These are phyloP conservation scores for Xylariaceae sp. DNA, from an alignment of 2,329 filamentous ascomycete genomes.

Conservation along the genomic window DNA sequence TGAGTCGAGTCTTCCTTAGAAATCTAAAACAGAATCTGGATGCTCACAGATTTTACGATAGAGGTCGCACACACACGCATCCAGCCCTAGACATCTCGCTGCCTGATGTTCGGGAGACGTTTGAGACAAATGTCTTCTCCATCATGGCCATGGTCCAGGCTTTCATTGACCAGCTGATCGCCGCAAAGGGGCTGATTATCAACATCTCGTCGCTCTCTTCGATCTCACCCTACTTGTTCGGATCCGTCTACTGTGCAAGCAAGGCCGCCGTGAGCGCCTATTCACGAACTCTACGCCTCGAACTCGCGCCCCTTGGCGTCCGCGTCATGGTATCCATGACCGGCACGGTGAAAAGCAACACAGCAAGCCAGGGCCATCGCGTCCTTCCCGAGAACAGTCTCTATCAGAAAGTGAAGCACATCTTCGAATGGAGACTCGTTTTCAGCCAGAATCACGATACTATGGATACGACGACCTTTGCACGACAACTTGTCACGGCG, in stretches of 20 bases:
- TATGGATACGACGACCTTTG: conserved; percentile 41
- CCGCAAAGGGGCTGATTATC: conserved; percentile 47
- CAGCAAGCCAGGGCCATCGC: conserved; percentile 39
- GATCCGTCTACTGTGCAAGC: conserved; percentile 48
- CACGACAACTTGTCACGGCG: conserved; percentile 38
- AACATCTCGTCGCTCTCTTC: conserved; percentile 51
- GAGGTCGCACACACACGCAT: conserved; percentile 47
- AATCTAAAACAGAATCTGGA: background rate
- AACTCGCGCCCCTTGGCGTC: conserved; percentile 49
- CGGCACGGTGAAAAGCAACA: conserved; percentile 49
- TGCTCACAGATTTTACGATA: conserved; percentile 25
- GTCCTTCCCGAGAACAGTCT: conserved; percentile 42
- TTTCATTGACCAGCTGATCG: conserved; percentile 46
- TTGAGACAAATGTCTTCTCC: conserved; percentile 54
- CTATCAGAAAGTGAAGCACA: conserved; percentile 41
- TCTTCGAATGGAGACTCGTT: conserved; percentile 42
- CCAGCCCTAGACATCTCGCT: conserved; percentile 49
- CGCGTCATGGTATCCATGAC: conserved; percentile 54
- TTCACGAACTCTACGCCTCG: conserved; percentile 49
- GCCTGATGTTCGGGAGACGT: conserved; percentile 48
- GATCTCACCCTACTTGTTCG: conserved; percentile 48
- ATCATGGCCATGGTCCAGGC: conserved; percentile 51
- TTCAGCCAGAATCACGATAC: conserved; percentile 47
- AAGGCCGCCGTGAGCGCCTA: conserved; percentile 51
- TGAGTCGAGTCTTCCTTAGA: conserved; percentile 27